phyloP scores from a whole-genome alignment of 495 filamentous ascomycete genomes.

The Neurospora pannonica region DNA sequence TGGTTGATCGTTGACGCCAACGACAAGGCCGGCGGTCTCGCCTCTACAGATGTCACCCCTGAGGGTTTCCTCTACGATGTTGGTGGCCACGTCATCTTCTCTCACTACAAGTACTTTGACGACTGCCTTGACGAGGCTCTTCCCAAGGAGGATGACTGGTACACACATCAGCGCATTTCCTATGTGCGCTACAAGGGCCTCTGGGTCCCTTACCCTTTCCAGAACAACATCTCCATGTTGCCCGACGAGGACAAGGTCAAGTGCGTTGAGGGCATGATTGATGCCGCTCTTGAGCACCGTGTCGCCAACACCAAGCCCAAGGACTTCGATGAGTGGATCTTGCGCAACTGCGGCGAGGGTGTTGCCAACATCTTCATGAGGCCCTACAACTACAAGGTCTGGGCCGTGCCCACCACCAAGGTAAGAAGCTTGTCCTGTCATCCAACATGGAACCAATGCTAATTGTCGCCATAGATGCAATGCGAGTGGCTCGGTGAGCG shows the following conservation, averaged over 20 bases:
- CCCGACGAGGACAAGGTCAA: conserved; percentile 94
- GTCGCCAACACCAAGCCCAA: conserved; percentile 84
- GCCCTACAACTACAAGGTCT: conserved; percentile 99
- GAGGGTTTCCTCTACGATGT: conserved; percentile 99
- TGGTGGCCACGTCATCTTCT: conserved; percentile 99
- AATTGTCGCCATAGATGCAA: conserved; percentile 69
- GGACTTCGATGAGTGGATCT: conserved; percentile 97
- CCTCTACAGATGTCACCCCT: conserved; percentile 89
- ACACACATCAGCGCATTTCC: conserved; percentile 94
- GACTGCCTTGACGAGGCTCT: conserved; percentile 96
- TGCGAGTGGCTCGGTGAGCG: conserved; percentile 98
- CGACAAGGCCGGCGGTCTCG: conserved; percentile 89
- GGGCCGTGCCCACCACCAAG: conserved; percentile 97
- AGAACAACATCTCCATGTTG: conserved; percentile 99
- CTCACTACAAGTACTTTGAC: conserved; percentile 99
- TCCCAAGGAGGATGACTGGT: conserved; percentile 91
- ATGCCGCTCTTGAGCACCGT: conserved; percentile 79
- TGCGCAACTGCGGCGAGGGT: conserved; percentile 82
- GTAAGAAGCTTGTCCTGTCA: conserved; percentile 40
- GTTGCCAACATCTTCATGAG: conserved; percentile 97
- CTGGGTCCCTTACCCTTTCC: conserved; percentile 99
- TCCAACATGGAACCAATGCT: conserved; percentile 1
- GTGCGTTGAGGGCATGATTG: conserved; percentile 95
- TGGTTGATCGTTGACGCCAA: conserved; percentile 95
- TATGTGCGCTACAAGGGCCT: conserved; percentile 93